Conservation (phyloP, 768 basidiomycete genomes). For the Pholiota conissans region DNA sequence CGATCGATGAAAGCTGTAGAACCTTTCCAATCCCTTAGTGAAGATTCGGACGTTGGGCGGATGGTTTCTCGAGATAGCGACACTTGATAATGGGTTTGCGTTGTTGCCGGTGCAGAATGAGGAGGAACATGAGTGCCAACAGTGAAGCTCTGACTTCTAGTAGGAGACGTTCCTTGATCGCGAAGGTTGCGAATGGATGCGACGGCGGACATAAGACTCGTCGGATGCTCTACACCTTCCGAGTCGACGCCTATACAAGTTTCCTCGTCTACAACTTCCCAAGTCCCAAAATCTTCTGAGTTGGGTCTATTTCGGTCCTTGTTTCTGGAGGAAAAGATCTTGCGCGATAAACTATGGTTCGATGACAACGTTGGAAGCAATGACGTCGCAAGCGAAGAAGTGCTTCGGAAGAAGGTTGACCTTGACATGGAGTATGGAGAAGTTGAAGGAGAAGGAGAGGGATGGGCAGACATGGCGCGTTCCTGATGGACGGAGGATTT, state of each 20-base stretch:
- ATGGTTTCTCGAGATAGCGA: neutral
- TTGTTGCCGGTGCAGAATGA: neutral
- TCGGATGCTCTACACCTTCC: conserved; percentile 18
- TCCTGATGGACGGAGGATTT: conserved; percentile 33
- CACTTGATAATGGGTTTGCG: neutral
- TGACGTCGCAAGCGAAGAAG: conserved; percentile 43
- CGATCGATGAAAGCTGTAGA: conserved; percentile 25
- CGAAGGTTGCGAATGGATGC: conserved; percentile 17
- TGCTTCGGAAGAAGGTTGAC: conserved; percentile 43
- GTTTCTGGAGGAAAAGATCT: conserved; percentile 38
- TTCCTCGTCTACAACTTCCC: conserved; percentile 43
- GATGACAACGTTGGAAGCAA: conserved; percentile 34
- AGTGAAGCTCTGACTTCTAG: conserved; percentile 27
- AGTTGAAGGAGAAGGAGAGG: conserved; percentile 38
- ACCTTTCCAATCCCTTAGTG: conserved; percentile 27
- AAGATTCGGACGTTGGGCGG: conserved; percentile 11
- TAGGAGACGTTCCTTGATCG: conserved; percentile 22
- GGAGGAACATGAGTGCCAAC: conserved; percentile 20
- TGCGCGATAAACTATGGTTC: conserved; percentile 34
- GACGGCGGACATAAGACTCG: conserved; percentile 28
- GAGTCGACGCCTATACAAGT: conserved; percentile 11
- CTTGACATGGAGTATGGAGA: conserved; percentile 27
- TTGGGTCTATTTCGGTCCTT: conserved; percentile 33
- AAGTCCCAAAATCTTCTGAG: conserved; percentile 37
- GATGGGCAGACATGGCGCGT: conserved; percentile 42